Percentiles rank a stretch among this genome's conserved stretches.
These are phyloP conservation scores for Hylodesmum podocarpum DNA, from an alignment of 306 rosid genomes.

Conservation along the genomic window DNA sequence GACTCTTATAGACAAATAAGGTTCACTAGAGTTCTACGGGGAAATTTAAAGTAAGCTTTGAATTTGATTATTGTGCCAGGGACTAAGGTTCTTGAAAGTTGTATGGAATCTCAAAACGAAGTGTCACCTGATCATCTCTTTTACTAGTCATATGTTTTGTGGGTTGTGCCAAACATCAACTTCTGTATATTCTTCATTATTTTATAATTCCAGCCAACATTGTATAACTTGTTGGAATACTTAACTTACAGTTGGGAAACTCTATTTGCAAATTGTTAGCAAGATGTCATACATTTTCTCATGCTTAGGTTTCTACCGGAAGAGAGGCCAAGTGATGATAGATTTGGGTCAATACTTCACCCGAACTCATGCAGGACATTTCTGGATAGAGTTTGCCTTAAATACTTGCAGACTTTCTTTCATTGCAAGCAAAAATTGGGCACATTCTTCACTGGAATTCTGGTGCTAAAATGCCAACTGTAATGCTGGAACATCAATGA, in stretches of 20 bases:
- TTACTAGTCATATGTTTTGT: neutral
- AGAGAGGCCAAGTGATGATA: slow-evolving; percentile 11
- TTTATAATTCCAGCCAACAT: neutral
- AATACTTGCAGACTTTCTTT: neutral
- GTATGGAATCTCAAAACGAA: neutral
- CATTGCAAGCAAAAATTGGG: neutral
- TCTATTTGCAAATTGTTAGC: neutral
- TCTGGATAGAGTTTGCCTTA: slow-evolving; percentile 7
- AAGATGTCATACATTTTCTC: neutral
- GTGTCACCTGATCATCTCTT: neutral
- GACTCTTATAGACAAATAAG: neutral
- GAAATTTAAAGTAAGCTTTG: neutral
- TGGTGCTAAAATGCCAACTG: neutral
- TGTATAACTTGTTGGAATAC: neutral
- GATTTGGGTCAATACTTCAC: neutral
- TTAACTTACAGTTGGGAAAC: neutral
- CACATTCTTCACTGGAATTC: neutral
- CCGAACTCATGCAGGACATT: slow-evolving; percentile 15
- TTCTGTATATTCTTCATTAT: neutral
- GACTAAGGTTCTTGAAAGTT: neutral
- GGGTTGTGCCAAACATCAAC: neutral
- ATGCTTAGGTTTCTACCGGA: slow-evolving; percentile 18
- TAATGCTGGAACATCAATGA: neutral
- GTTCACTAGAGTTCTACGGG: neutral
- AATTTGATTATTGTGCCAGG: neutral